A percentile compares a stretch with the other conserved stretches of the same genome.
Evolutionary conservation across 1,284 basidiomycete species (phyloP).

Genomic region (Xanthoconium separans): DNA sequence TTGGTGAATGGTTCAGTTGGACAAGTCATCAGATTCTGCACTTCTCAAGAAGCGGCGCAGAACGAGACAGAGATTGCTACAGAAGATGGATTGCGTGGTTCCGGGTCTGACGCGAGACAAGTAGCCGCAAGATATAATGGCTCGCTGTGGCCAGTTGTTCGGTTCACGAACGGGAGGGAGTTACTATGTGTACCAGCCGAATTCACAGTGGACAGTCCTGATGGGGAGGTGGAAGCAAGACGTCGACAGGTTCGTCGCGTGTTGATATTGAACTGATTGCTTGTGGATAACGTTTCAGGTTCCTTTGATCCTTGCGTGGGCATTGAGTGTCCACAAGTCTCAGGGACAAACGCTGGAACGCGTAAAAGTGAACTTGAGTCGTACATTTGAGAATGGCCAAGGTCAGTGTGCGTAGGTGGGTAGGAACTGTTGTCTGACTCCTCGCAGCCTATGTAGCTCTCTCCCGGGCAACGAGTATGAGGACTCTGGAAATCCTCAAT

Average conservation of each 20-base stretch:
- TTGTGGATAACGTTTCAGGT: conserved; percentile 43
- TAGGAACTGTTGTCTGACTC: neutral
- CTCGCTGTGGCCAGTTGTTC: conserved; percentile 54
- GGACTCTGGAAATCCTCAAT: conserved; percentile 79
- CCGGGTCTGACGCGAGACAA: conserved; percentile 23
- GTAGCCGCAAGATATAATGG: conserved; percentile 27
- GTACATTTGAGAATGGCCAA: conserved; percentile 82
- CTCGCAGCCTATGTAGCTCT: conserved; percentile 87
- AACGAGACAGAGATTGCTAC: conserved; percentile 41
- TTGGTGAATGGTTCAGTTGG: conserved; percentile 93
- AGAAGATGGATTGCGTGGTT: conserved; percentile 34
- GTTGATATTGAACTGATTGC: neutral
- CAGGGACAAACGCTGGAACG: conserved; percentile 83
- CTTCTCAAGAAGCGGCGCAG: conserved; percentile 42
- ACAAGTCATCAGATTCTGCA: conserved; percentile 66
- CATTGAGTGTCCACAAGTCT: conserved; percentile 83
- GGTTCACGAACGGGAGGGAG: conserved; percentile 46
- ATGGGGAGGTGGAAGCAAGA: conserved; percentile 50
- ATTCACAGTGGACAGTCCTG: conserved; percentile 58
- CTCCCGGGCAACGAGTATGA: conserved; percentile 85
- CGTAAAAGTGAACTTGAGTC: conserved; percentile 66
- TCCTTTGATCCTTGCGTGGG: conserved; percentile 80
- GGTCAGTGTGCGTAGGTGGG: conserved; percentile 36
- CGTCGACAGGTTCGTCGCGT: conserved; percentile 46
- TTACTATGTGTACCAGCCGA: conserved; percentile 51